Evolutionary conservation across 352 stramenopile genomes (phyloP).

Genomic region (Saprolegnia parasitica): DNA sequence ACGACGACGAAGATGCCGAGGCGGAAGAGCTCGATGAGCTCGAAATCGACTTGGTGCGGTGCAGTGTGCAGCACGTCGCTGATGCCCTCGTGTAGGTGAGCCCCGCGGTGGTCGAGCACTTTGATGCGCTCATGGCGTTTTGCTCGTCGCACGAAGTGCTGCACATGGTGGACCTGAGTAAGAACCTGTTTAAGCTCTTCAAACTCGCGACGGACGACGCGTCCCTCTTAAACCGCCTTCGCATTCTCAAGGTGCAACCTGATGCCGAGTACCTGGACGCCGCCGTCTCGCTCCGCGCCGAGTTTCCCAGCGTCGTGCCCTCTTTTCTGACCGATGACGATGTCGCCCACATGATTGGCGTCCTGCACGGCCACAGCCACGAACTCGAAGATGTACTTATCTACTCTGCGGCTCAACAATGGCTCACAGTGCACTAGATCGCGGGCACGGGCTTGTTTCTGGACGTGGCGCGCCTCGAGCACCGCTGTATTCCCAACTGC

Average conservation of each 20-base stretch:
- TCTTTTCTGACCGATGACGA: slow-evolving; percentile 48
- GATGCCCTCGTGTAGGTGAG: background rate
- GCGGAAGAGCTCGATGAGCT: slow-evolving; percentile 34
- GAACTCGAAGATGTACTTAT: slow-evolving; percentile 50
- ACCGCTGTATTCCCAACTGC: slow-evolving; percentile 65
- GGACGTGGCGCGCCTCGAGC: slow-evolving; percentile 66
- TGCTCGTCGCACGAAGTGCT: slow-evolving; percentile 36
- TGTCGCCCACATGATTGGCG: slow-evolving; percentile 59
- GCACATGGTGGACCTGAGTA: slow-evolving; percentile 52
- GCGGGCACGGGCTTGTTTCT: slow-evolving; percentile 61
- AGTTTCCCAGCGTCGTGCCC: slow-evolving; percentile 52
- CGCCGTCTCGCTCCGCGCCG: slow-evolving; percentile 41
- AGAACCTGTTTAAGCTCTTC: slow-evolving; percentile 51
- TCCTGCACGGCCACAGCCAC: slow-evolving; percentile 72
- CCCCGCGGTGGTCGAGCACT: slow-evolving; percentile 4
- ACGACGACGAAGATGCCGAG: slow-evolving; percentile 27
- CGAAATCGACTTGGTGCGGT: slow-evolving; percentile 42
- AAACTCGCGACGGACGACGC: slow-evolving; percentile 60
- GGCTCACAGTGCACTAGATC: background rate
- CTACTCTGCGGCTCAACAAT: background rate
- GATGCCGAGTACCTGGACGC: slow-evolving; percentile 38
- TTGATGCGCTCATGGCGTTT: slow-evolving; percentile 19
- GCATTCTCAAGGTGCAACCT: slow-evolving; percentile 46
- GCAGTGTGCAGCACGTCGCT: slow-evolving; percentile 27
- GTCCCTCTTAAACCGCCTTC: slow-evolving; percentile 60